Base-by-base conservation (phyloP, 2,329 filamentous ascomycete genomes). In the Aureobasidium sp. region DNA sequence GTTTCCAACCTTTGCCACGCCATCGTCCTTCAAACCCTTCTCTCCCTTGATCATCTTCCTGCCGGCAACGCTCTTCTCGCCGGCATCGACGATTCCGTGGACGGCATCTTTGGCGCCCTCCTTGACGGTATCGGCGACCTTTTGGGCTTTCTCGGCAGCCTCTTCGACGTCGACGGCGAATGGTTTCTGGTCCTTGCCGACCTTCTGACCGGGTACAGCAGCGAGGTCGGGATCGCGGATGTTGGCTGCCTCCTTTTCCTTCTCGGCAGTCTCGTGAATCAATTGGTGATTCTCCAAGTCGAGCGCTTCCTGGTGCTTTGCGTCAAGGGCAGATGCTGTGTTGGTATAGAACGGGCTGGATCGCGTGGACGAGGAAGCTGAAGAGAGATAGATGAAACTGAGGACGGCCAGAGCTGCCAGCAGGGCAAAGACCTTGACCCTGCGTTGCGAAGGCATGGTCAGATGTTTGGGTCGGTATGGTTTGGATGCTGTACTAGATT, bases 331-430 rank as follows among this genome's bases (percentile, higher is more conserved):
- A 33, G 75, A 72, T 11, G 80, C 73, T 2, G 79, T 85, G 50
- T 79, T 78, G 27, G 75, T 76, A 72, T 85, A 84, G 74, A 84
- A 84, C 67, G 80, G 79, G 45, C 74, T 79, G 50, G 77, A 76
- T 63, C 75, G 72, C 35, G 78, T 77, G 53, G 80, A 76, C 61
- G 81, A 79, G 57, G 82, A 75, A 51, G 79, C 80, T n/a, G 81
- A 81, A 21, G 86, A 87, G 71, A 90, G 86, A 77, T 93, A 90
- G 66, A 95, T 77, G 59, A 87, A 76, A 47, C 86, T 79, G 66
- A 93, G 74, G 62, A 93, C 74, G 62, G 82, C 77, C 65, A 85
- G 78, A 66, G 91, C 66, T 60, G 85, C 78, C 60, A 86, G 77
- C 68, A 92, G 77, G 64, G 51, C 60, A 40, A 58, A 51, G 23